Conservation (phyloP, 2,329 filamentous ascomycete species). For the Aplosporella prunicola region DNA sequence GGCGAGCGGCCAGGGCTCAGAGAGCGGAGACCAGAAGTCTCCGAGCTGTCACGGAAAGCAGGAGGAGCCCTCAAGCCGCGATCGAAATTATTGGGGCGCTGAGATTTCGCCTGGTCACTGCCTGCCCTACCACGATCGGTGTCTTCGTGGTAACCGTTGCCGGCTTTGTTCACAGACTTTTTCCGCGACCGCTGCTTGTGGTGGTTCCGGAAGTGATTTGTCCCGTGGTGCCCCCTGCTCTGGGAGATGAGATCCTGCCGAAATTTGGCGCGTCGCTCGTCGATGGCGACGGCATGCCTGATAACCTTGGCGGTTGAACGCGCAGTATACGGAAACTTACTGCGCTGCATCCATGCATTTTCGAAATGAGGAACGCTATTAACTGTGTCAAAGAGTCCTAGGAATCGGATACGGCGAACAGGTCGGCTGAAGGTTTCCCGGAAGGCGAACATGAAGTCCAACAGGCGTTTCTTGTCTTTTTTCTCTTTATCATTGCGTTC, state of each 20-base stretch:
- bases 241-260: conserved; percentile 56
- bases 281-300: conserved; percentile 60
- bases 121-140: neutral
- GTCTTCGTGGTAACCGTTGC: conserved; percentile 30
- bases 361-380: conserved; percentile 74
- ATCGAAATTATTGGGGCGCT: conserved; percentile 5
- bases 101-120: too few relatives aligned
- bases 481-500: conserved; percentile 34
- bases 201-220: conserved; percentile 19
- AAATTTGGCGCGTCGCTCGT: conserved; percentile 63
- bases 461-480: conserved; percentile 51
- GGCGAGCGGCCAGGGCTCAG: conserved; percentile 22
- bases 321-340: conserved; percentile 61
- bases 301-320: conserved; percentile 49
- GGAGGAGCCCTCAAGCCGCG: neutral
- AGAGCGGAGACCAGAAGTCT: conserved; percentile 24
- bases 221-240: conserved; percentile 21
- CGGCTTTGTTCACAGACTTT: neutral
- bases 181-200: neutral
- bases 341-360: conserved; percentile 65
- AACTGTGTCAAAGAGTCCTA: conserved; percentile 75
- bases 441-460: conserved; percentile 68
- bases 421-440: conserved; percentile 72
- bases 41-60: conserved; percentile 24
- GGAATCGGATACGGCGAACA: conserved; percentile 61